Evolutionary conservation across 768 basidiomycete genomes (phyloP), one percentile per base, ranked within the genome.

Genomic region (Phaeotremella skinneri): DNA sequence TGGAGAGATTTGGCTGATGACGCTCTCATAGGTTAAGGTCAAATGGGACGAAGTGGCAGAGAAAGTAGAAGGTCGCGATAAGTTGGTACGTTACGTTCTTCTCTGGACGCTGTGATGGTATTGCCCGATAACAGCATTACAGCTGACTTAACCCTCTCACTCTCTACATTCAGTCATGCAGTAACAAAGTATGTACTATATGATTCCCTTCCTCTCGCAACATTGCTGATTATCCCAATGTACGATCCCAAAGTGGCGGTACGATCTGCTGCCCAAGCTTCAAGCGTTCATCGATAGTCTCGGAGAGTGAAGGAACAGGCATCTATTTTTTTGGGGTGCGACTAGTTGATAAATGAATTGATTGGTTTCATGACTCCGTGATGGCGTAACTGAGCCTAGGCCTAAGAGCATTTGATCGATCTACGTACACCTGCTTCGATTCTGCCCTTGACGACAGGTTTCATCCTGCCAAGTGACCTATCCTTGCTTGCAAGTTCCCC

Each of bases 231-330:
- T 13, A 20, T 4, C 45, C 45, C 6, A 13, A 20, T 2, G 25
- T 25, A 13, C 37, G 30, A 25, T 16, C 32, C 30, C 26, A 20
- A 39, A 62, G 63, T 67, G 66, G 66, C 21, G 62, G 31, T 64
- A 64, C 60, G 66, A 67, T 42, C 29, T 67, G 20, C 42, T 61
- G 21, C 66, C 66, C 13, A 67, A 67, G 48, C 13, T 67, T 13
- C 52, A 67, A 41, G 59, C 59, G 11, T 67, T 58, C 54, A 64
- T 64, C 42, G 59, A 63, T 52, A 54, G 43, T 49, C 57, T 67
- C 27, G 66, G 66, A 9, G 62, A 67, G 14, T 58, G 34, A 56
- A n/a, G 41, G 39, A 51, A n/a, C n/a, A n/a, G n/a, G n/a, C n/a
- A n/a, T n/a, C n/a, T n/a, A n/a, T n/a, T n/a, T n/a, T n/a, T n/a